Evolutionary conservation across 176 grass and related monocot genomes (phyloP).

Genomic region (Bromus sterilis): DNA sequence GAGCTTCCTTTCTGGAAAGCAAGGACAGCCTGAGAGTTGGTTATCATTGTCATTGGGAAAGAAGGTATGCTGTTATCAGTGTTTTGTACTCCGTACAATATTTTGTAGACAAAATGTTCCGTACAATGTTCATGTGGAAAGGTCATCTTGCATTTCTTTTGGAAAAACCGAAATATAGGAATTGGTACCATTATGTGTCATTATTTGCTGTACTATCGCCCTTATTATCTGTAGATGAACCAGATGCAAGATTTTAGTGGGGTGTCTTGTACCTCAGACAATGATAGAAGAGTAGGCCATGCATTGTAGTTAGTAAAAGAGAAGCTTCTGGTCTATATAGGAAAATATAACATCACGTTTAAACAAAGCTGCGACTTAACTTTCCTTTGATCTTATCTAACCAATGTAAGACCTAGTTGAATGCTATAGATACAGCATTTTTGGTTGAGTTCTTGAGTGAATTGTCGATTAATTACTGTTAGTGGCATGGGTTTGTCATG

Average conservation of each 20-base stretch:
- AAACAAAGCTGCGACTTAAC: not conserved
- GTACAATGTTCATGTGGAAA: not conserved
- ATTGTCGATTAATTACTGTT: not conserved
- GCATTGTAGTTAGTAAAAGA: not conserved
- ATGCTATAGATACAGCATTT: not conserved
- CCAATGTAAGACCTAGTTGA: not conserved
- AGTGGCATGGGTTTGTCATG: not conserved
- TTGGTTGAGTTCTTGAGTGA: not conserved
- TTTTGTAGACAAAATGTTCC: not conserved
- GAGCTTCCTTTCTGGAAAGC: constrained; percentile 87
- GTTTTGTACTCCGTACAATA: not conserved
- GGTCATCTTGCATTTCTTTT: not conserved
- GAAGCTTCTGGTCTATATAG: not conserved
- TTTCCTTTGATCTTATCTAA: not conserved
- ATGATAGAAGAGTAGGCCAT: not conserved
- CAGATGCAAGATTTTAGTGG: not conserved
- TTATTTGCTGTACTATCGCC: not conserved
- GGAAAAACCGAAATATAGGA: not conserved
- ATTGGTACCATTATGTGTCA: not conserved
- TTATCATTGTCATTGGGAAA: constrained; percentile 67
- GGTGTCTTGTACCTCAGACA: not conserved
- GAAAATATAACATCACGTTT: not conserved
- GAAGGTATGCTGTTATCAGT: constrained; percentile 48
- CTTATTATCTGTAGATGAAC: not conserved
- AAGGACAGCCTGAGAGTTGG: constrained; percentile 69